Evolutionary conservation across 495 filamentous ascomycete species (phyloP).

Genomic region (Penicillium nucicola): DNA sequence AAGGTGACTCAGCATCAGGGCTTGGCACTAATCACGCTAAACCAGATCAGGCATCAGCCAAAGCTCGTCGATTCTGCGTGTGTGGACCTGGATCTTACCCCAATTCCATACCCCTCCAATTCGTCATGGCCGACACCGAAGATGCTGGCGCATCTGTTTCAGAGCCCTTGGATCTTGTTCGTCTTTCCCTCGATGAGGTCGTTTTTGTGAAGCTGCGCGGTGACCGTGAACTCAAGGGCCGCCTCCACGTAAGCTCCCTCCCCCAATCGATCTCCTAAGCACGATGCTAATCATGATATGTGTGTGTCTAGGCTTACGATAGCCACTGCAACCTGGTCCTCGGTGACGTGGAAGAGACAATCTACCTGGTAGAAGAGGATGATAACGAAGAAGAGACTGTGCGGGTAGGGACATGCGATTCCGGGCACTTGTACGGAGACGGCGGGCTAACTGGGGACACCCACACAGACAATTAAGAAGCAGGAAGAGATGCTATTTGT

Average conservation of each 20-base stretch:
- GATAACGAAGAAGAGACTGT: slow-evolving; percentile 79
- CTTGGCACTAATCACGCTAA: slow-evolving; percentile 8
- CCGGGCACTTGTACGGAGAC: background rate
- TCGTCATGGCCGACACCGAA: slow-evolving; percentile 68
- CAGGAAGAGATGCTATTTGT: slow-evolving; percentile 99
- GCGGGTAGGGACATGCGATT: slow-evolving; percentile 47
- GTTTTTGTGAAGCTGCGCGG: slow-evolving; percentile 97
- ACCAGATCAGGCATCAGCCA: slow-evolving; percentile 13
- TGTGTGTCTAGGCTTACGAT: slow-evolving; percentile 78
- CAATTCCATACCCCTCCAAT: slow-evolving; percentile 1
- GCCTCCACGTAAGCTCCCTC: slow-evolving; percentile 71
- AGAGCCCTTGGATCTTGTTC: slow-evolving; percentile 92
- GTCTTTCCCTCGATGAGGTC: slow-evolving; percentile 87
- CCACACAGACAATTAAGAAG: slow-evolving; percentile 77
- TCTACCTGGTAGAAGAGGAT: slow-evolving; percentile 80
- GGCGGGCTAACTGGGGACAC: slow-evolving; percentile 10
- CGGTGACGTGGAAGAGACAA: slow-evolving; percentile 94
- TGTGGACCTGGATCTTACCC: slow-evolving; percentile 3
- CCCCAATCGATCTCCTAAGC: background rate
- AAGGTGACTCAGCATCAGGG: slow-evolving; percentile 12
- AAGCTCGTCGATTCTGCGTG: slow-evolving; percentile 18
- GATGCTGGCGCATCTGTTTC: slow-evolving; percentile 65
- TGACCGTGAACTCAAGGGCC: slow-evolving; percentile 91
- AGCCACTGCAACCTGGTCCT: slow-evolving; percentile 98
- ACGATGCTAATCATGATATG: slow-evolving; percentile 14